phyloP scores from a whole-genome alignment of 768 basidiomycete genomes.

The Boletus eberwhitei region DNA sequence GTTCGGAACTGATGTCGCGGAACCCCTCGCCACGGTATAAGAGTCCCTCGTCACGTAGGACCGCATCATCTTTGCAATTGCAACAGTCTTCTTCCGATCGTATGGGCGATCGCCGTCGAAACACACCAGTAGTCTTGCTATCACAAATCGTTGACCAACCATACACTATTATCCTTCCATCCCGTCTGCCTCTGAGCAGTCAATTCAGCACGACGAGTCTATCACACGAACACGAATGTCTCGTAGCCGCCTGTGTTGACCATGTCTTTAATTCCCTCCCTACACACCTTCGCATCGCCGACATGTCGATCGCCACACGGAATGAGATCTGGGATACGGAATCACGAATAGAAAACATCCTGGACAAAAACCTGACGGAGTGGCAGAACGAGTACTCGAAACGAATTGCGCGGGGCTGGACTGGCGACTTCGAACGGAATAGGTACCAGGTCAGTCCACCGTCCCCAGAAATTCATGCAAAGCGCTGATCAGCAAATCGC shows the following conservation, averaged over 20 bases:
- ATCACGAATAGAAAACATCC: background rate
- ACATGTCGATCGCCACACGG: slow-evolving; percentile 5
- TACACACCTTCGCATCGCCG: background rate
- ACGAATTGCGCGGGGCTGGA: background rate
- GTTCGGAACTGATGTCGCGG: too few relatives aligned
- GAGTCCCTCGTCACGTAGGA: too few relatives aligned
- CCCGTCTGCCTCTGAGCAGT: too few relatives aligned
- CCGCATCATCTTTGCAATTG: too few relatives aligned
- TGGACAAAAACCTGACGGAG: background rate
- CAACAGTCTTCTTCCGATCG: too few relatives aligned
- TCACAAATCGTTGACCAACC: too few relatives aligned
- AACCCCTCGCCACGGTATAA: too few relatives aligned
- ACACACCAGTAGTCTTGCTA: too few relatives aligned
- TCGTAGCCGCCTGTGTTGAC: slow-evolving; percentile 1
- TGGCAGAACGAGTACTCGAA: slow-evolving; percentile 3
- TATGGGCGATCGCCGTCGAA: too few relatives aligned
- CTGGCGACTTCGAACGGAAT: slow-evolving; percentile 7
- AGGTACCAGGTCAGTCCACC: slow-evolving; percentile 3
- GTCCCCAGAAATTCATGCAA: too few relatives aligned
- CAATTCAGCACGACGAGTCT: background rate
- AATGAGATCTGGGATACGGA: slow-evolving; percentile 8
- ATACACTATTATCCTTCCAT: too few relatives aligned
- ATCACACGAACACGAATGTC: slow-evolving; percentile 4
- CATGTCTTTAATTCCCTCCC: slow-evolving; percentile 10
- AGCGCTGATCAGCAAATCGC: too few relatives aligned